phyloP scores from a whole-genome alignment of 331 rosid genomes.

The Arachis monticola region DNA sequence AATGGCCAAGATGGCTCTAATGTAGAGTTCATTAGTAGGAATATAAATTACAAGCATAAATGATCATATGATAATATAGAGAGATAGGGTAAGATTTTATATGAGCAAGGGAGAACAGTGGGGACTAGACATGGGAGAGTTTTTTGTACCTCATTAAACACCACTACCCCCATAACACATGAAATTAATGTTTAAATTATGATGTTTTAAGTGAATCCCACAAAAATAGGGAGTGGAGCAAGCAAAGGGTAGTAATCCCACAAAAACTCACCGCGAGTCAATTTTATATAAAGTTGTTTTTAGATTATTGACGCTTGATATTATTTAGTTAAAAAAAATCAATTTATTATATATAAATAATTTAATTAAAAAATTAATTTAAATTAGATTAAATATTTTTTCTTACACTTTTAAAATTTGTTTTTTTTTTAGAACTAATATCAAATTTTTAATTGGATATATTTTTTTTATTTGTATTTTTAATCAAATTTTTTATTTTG shows the following conservation, averaged over 20 bases:
- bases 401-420: too few relatives aligned
- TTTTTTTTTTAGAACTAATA: too few relatives aligned
- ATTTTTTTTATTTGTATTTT: too few relatives aligned
- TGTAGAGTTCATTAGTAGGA: neutral
- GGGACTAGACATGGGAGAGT: neutral
- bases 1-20: neutral
- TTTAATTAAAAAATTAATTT: too few relatives aligned
- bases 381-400: too few relatives aligned
- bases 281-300: neutral
- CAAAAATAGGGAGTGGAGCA: neutral
- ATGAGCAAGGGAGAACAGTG: neutral
- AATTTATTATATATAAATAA: too few relatives aligned
- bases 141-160: neutral
- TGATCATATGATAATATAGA: neutral
- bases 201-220: neutral
- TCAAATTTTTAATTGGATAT: too few relatives aligned
- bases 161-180: neutral
- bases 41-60: neutral
- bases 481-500: too few relatives aligned
- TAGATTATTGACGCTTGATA: neutral
- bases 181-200: neutral
- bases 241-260: neutral
- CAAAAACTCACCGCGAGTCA: too few relatives aligned
- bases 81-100: neutral
- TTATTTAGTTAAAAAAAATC: too few relatives aligned